Percentiles rank a stretch among this genome's conserved stretches.
Conservation (phyloP, 169 alveolate genomes). For the Cryptosporidium parvum region DNA sequence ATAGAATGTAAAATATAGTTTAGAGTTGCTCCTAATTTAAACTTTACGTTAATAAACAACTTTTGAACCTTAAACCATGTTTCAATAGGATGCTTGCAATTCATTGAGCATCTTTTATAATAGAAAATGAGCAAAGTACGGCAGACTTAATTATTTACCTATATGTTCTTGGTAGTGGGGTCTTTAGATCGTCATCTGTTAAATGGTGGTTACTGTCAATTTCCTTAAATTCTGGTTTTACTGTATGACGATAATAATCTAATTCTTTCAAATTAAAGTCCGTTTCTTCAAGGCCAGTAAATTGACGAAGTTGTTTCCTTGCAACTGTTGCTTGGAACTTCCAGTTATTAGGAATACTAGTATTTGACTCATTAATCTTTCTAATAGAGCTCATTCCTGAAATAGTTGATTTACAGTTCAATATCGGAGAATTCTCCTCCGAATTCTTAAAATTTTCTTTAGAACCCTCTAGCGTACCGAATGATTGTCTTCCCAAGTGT, state of each 20-base stretch:
- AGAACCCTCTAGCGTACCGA: not conserved
- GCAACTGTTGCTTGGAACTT: slow-evolving; percentile 74
- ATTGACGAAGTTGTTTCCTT: slow-evolving; percentile 48
- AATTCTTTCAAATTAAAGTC: slow-evolving; percentile 5
- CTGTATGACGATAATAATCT: not conserved
- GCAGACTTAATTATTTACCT: not conserved
- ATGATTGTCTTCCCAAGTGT: slow-evolving; percentile 58
- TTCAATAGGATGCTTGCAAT: not conserved
- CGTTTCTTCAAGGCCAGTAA: slow-evolving; percentile 38
- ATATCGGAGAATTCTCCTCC: slow-evolving; percentile 16
- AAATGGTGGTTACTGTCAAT: not conserved
- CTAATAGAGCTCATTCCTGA: slow-evolving; percentile 51
- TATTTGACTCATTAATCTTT: slow-evolving; percentile 26
- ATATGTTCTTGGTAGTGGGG: slow-evolving; percentile 54
- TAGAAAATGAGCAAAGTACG: not conserved
- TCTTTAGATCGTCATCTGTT: slow-evolving; percentile 42
- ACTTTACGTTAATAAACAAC: not conserved
- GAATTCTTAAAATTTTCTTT: slow-evolving; percentile 1
- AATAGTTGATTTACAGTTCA: not conserved
- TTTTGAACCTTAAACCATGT: not conserved
- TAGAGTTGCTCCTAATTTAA: slow-evolving; percentile 42
- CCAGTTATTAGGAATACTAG: slow-evolving; percentile 61
- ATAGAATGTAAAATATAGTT: slow-evolving; percentile 8
- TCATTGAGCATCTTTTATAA: not conserved
- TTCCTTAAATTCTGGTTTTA: not conserved